Percentiles rank a stretch among this genome's conserved stretches.
phyloP scores from a whole-genome alignment of 805 yeast genomes.

The Candida dendrica region DNA sequence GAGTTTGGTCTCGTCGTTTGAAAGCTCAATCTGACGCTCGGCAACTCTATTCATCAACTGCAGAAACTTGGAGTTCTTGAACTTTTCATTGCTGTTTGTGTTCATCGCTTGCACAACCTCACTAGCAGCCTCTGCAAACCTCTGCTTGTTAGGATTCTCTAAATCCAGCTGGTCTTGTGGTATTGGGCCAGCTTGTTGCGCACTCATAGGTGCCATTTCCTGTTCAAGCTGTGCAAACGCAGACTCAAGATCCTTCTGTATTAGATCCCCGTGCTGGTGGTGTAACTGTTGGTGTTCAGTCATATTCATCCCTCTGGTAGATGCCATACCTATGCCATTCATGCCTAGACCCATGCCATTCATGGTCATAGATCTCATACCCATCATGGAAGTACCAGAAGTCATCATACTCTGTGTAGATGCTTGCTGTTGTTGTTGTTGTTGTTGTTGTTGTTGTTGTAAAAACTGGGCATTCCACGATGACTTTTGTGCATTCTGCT shows the following conservation, averaged over 20 bases:
- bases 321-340: background rate
- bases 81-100: slow-evolving; percentile 10
- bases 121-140: slow-evolving; percentile 19
- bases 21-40: slow-evolving; percentile 16
- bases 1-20: slow-evolving; percentile 17
- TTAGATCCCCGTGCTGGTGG: slow-evolving; percentile 1
- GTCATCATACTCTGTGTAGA: no score
- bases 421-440: no score
- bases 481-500: background rate
- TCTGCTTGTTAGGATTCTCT: slow-evolving; percentile 6
- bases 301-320: background rate
- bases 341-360: background rate
- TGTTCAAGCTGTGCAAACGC: slow-evolving; percentile 10
- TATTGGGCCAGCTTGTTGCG: background rate
- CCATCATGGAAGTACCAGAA: background rate
- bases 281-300: slow-evolving; percentile 2
- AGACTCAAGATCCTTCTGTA: slow-evolving; percentile 6
- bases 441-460: background rate
- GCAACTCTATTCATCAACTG: slow-evolving; percentile 19
- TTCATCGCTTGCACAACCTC: slow-evolving; percentile 20
- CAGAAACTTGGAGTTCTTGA: slow-evolving; percentile 19
- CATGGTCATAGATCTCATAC: background rate
- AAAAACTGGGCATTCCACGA: slow-evolving; percentile 1
- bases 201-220: slow-evolving; percentile 1
- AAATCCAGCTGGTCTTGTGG: background rate